Percentiles rank a stretch among this genome's conserved stretches.
Evolutionary conservation across 768 basidiomycete species (phyloP).

Genomic region (Grammothele lineata): DNA sequence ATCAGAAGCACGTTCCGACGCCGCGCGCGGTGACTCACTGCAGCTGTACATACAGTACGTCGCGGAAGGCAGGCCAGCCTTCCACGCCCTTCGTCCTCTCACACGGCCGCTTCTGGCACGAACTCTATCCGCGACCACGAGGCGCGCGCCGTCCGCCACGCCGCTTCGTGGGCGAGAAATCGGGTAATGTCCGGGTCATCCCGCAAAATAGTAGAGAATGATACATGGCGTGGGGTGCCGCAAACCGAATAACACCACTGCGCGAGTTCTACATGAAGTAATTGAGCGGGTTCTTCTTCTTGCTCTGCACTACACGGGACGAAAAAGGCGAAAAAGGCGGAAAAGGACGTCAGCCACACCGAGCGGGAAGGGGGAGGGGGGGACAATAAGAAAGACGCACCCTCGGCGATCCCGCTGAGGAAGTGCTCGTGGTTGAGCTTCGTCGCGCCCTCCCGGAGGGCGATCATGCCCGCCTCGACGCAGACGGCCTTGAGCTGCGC

Average conservation of each 20-base stretch:
- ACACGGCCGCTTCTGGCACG: slow-evolving; percentile 12
- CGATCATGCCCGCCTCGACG: slow-evolving; percentile 99
- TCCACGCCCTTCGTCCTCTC: too few relatives aligned
- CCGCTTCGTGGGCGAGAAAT: too few relatives aligned
- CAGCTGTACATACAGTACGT: too few relatives aligned
- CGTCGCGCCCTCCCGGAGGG: slow-evolving; percentile 86
- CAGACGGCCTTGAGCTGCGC: slow-evolving; percentile 96
- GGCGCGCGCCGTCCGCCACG: too few relatives aligned
- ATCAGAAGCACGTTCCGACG: too few relatives aligned
- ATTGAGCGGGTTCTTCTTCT: slow-evolving; percentile 99
- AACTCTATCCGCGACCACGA: slow-evolving; percentile 7
- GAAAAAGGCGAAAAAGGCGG: slow-evolving; percentile 18
- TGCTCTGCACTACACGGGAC: slow-evolving; percentile 78
- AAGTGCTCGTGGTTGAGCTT: slow-evolving; percentile 94
- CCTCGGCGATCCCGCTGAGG: slow-evolving; percentile 86
- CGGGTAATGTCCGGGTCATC: slow-evolving; percentile 9
- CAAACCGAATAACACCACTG: slow-evolving; percentile 5
- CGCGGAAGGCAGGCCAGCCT: too few relatives aligned
- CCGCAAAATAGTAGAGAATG: slow-evolving; percentile 6
- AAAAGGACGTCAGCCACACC: neutral
- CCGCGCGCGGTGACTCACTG: too few relatives aligned
- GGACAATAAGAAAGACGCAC: slow-evolving; percentile 35
- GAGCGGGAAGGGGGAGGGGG: neutral
- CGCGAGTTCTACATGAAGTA: slow-evolving; percentile 89
- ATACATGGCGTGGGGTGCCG: slow-evolving; percentile 5